Conservation (phyloP, 2,329 filamentous ascomycete genomes). For the Grosmannia penicillata region DNA sequence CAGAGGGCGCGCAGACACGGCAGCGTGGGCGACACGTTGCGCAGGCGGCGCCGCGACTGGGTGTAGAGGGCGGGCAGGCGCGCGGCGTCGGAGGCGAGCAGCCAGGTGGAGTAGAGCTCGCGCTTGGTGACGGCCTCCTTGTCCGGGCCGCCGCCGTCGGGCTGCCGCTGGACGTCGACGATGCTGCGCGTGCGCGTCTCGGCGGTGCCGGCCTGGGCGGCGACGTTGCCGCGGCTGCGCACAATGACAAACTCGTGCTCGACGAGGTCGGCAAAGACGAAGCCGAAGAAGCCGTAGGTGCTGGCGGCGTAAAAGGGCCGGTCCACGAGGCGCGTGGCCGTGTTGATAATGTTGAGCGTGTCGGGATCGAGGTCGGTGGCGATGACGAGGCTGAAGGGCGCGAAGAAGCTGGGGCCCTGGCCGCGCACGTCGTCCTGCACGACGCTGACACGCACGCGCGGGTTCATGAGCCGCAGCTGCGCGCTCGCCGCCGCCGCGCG, state of each 20-base stretch:
- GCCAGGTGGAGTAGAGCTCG: conserved; percentile 77
- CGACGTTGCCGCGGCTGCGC: conserved; percentile 64
- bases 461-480: conserved; percentile 77
- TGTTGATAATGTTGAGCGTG: conserved; percentile 67
- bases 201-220: conserved; percentile 34
- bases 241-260: conserved; percentile 82
- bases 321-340: conserved; percentile 62
- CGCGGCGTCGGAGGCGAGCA: conserved; percentile 67
- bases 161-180: conserved; percentile 46
- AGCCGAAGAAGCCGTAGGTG: conserved; percentile 83
- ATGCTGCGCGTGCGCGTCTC: conserved; percentile 72
- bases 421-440: conserved; percentile 52
- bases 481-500: conserved; percentile 66
- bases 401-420: conserved; percentile 62
- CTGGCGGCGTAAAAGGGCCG: conserved; percentile 81
- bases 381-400: conserved; percentile 70
- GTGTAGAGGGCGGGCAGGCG: conserved; percentile 55
- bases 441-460: conserved; percentile 62
- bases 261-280: conserved; percentile 86
- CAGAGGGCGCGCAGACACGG: conserved; percentile 81
- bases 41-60: conserved; percentile 51
- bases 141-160: not conserved
- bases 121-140: conserved; percentile 77
- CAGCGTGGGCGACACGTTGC: conserved; percentile 68
- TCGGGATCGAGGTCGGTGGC: conserved; percentile 73